phyloP scores from a whole-genome alignment of 2,329 filamentous ascomycete species.

The Verticillium zaregamsianum region DNA sequence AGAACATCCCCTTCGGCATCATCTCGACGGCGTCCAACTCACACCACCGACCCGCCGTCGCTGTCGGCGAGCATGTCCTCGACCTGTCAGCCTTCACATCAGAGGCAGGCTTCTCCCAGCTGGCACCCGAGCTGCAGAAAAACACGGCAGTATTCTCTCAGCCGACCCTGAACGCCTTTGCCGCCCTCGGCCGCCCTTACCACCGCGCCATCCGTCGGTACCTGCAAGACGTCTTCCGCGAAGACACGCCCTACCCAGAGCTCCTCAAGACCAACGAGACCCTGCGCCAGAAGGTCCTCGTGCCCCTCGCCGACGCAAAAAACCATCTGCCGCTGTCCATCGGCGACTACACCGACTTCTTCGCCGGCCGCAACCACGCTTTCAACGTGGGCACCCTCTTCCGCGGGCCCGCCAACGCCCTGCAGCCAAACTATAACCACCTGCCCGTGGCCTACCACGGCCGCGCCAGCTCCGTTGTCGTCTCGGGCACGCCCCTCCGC shows the following conservation, averaged over 20 bases:
- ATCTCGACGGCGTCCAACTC: constrained; percentile 54
- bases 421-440: constrained; percentile 71
- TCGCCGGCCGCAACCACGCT: constrained; percentile 69
- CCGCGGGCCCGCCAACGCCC: constrained; percentile 62
- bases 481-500: constrained; percentile 64
- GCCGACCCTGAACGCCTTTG: constrained; percentile 65
- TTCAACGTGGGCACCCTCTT: constrained; percentile 60
- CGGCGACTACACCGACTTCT: constrained; percentile 76
- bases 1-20: constrained; percentile 73
- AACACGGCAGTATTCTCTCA: constrained; percentile 21
- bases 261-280: constrained; percentile 5
- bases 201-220: constrained; percentile 62
- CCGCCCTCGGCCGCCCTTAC: constrained; percentile 60
- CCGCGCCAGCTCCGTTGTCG: constrained; percentile 64
- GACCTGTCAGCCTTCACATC: constrained; percentile 41
- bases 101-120: constrained; percentile 9
- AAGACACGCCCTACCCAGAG: constrained; percentile 38
- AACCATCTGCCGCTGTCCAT: constrained; percentile 67
- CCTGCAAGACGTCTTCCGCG: constrained; percentile 52
- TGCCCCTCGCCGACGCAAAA: constrained; percentile 35
- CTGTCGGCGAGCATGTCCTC: constrained; percentile 63
- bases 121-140: constrained; percentile 4
- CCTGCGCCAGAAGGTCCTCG: constrained; percentile 2
- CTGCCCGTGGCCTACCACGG: constrained; percentile 73
- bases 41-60: constrained; percentile 58